Percentiles rank a stretch among this genome's conserved stretches.
phyloP scores from a whole-genome alignment of 2,329 filamentous ascomycete genomes.

The Fusarium fujikuroi region DNA sequence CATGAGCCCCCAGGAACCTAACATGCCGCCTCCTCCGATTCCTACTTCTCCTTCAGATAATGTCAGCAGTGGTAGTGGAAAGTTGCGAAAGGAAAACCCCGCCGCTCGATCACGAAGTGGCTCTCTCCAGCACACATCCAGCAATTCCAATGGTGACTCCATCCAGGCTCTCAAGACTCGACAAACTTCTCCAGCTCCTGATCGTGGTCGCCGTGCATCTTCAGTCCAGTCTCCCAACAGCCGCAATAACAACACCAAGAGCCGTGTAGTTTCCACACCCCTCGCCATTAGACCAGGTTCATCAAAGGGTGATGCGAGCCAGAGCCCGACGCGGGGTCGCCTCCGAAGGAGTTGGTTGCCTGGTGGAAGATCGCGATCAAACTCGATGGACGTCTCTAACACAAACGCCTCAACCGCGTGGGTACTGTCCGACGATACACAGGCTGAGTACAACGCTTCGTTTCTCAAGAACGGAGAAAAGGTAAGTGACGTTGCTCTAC shows the following conservation, averaged over 20 bases:
- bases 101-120: constrained; percentile 48
- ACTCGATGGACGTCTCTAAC: constrained; percentile 53
- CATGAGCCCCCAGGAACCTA: constrained; percentile 39
- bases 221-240: constrained; percentile 57
- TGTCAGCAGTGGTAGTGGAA: constrained; percentile 33
- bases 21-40: constrained; percentile 20
- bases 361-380: constrained; percentile 62
- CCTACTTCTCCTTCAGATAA: constrained; percentile 33
- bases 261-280: constrained; percentile 48
- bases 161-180: constrained; percentile 41
- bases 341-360: constrained; percentile 66
- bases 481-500: constrained; percentile 50
- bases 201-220: constrained; percentile 58
- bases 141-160: constrained; percentile 21
- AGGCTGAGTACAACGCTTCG: constrained; percentile 66
- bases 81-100: constrained; percentile 48
- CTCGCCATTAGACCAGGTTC: constrained; percentile 44
- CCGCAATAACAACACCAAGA: constrained; percentile 45
- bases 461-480: constrained; percentile 66
- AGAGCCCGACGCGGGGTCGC: constrained; percentile 58
- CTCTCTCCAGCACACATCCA: constrained; percentile 45
- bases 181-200: constrained; percentile 49
- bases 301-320: constrained; percentile 49
- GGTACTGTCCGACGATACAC: constrained; percentile 64
- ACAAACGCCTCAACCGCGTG: constrained; percentile 56